Evolutionary conservation across 2,329 filamentous ascomycete species (phyloP), one percentile per base, ranked within the genome.

Genomic region (Aspergillus proliferans): DNA sequence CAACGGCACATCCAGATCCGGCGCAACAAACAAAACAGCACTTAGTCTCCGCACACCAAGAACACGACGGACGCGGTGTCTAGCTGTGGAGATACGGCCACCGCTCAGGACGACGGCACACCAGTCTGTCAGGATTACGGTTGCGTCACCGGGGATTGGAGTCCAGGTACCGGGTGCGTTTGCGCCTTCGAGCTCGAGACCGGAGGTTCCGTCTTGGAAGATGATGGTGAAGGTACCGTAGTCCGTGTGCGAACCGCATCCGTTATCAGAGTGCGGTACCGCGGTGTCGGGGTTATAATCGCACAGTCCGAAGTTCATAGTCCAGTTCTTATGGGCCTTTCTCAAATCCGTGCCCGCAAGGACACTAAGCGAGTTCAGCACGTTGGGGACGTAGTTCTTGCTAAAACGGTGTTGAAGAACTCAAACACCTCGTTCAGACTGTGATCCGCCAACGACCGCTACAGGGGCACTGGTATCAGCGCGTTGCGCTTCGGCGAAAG

Each of bases 131-230:
- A 50, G 21, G 24, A 47, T 22, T 21, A 50, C 45, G 18, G 45
- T 50, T 10, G 40, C 40, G 39, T 47, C 39, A 1, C 48, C 48
- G 6, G 48, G 39, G 6, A 50, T 22, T 12, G 45, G 44, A 10
- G 22, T 14, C 34, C 47, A 19, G 12, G 15, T 42, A 6, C 39
- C 19, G 3, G 4, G 41, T 24, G 10, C 22, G 15, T 43, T 18
- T 26, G 41, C 12, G 22, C n/a, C 41, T 12, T 43, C 47, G 19
- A 49, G 43, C 24, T 49, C 43, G 34, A 49, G 24, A 10, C 47
- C 43, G 12, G 43, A 33, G 5, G 47, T 49, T 12, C 48, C 48
- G 38, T 50, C 45, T n/a, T 50, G 48, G 48, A 50, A 50, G 48
- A 50, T 50, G 1, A 47, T 44, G 2, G 24, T 44, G 24, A 47